Conservation (phyloP, 78 protist genomes). For the Cavenderia fasciculata region DNA sequence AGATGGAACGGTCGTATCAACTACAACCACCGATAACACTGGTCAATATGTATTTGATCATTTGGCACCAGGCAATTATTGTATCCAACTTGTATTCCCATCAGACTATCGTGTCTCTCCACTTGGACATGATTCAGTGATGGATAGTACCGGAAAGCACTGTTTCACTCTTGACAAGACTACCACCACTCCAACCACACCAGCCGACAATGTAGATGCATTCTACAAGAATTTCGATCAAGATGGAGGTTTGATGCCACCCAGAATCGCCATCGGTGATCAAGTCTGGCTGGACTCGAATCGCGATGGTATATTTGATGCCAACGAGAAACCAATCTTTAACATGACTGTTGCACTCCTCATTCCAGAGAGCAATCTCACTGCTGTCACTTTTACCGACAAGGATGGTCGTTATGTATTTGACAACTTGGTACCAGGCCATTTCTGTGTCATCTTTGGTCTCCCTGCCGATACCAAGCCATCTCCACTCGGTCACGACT, state of each 20-base stretch:
- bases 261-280: not conserved
- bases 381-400: not conserved
- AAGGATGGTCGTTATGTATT: constrained; percentile 1
- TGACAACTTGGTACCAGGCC: constrained; percentile 15
- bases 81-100: too few relatives aligned
- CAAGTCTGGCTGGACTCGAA: constrained; percentile 38
- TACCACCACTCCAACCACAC: not conserved
- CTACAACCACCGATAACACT: constrained; percentile 2
- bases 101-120: too few relatives aligned
- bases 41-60: constrained; percentile 17
- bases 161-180: constrained; percentile 14
- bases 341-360: not conserved
- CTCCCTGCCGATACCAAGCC: constrained; percentile 7
- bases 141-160: not conserved
- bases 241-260: not conserved
- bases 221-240: not conserved
- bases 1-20: not conserved
- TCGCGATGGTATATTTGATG: constrained; percentile 42
- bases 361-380: not conserved
- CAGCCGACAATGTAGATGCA: not conserved
- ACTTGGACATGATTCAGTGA: not conserved
- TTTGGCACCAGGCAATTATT: not conserved
- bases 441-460: constrained; percentile 3
- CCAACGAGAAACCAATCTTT: not conserved
- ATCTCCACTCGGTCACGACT: constrained; percentile 1